Base-by-base conservation (phyloP, 768 basidiomycete genomes). In the Tricholoma hemisulphureum region DNA sequence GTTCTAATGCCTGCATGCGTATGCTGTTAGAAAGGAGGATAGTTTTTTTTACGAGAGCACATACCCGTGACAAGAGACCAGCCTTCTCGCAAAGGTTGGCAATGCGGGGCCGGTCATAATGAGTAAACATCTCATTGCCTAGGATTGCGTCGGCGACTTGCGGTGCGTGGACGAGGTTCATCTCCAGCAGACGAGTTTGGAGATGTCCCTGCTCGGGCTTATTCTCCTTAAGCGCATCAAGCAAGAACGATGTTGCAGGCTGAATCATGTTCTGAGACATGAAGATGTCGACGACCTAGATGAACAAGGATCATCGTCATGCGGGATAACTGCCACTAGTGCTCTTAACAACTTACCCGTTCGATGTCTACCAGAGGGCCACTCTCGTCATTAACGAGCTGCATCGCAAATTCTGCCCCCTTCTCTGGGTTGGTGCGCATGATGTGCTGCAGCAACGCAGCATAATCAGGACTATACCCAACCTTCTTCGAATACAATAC, bases 211-310 rank as follows among this genome's bases (percentile, higher is more conserved):
- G 96, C 72, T 99, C 97, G 0, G 95, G 92, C 70, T 91, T 91
- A 79, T 99, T 98, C 56, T 99, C 97, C 78, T 99, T 98, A 65
- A 99, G 80, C 20, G 95, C 97, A 68, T 98, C 97, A 58, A 99
- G 77, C 49, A 98, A 78, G 87, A 99, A 98, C 1, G 94, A 95
- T 0, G 97, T 99, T 5, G 97, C 97, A 18, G 95, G 96, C 72
- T 98, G 97, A 57, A 98, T 95, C 94, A 98, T 93, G 76, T 98
- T 98, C 71, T 97, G 95, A 0, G 91, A 90, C 94, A 98, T 97
- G 80, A 99, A 98, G 66, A 98, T 97, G 67, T 99, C 97, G 59
- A 98, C 95, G 55, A 98, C 91, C 87, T 90, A 55, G 10, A 53
- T 26, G 26, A 35, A 21, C 32, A 29, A 51, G 11, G 28, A 18